Evolutionary conservation across 352 stramenopile genomes (phyloP), one percentile per base, ranked within the genome.

Genomic region (Pythium rhizo-oryzae): DNA sequence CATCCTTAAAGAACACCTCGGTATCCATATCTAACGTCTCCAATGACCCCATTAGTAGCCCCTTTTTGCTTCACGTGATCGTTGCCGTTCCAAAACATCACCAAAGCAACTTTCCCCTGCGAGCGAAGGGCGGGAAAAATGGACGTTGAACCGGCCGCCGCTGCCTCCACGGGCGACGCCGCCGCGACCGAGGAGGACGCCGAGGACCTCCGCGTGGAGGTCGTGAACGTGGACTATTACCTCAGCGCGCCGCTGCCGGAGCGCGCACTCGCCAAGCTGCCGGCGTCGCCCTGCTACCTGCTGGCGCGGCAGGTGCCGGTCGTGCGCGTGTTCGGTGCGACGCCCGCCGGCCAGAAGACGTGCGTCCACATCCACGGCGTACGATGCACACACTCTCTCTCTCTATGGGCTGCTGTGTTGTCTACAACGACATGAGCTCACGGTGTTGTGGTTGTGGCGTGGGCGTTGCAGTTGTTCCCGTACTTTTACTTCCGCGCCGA

Each of bases 291-390:
- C 46, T 93, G 79, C 49, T 95, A 96, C 70, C 53, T 79, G 25
- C 71, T 77, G 55, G 89, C 89, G 50, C 73, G 70, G 15, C 77
- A 85, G 21, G 89, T 96, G 53, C 92, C 92, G 18, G 88, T 98
- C 12, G 75, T 97, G 50, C 92, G 90, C 39, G 81, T 98, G 39
- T 97, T 97, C 47, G 92, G 92, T 44, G 86, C 89, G 46, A 98
- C 91, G 18, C 89, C 88, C 8, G 91, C 89, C 19, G 92, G 92
- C 16, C 91, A 97, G 72, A 98, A 97, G 76, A 67, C 88, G 37
- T 91, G 93, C 25, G 72, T 97, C 44, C 92, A 97, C 69, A 65
- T 98, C 37, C 92, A 98, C 52, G 92, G 92, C 8, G 90, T 97
- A 52, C 44, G 58, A 8, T 19, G 4, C 41, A 47, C 11, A 47